These are phyloP conservation scores for Actinomortierella ambigua DNA, from an alignment of 371 early-diverging fungal species.

Conservation along the genomic window DNA sequence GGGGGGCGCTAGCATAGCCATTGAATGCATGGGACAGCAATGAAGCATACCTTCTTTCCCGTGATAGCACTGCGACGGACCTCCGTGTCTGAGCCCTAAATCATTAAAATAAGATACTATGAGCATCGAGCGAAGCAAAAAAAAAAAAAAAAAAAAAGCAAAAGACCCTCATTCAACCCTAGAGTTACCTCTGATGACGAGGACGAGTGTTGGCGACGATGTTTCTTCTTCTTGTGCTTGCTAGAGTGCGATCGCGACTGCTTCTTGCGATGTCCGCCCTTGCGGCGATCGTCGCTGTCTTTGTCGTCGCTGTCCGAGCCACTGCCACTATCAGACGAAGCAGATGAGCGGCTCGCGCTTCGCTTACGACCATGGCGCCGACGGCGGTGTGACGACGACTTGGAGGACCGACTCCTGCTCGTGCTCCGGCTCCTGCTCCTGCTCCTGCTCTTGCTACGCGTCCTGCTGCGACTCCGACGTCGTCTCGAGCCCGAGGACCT, in stretches of 20 bases:
- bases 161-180: too few relatives aligned
- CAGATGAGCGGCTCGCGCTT: conserved; percentile 6
- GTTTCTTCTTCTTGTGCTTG: conserved; percentile 33
- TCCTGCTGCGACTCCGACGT: conserved; percentile 12
- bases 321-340: conserved; percentile 11
- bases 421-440: conserved; percentile 21
- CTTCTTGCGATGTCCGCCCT: conserved; percentile 24
- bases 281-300: background rate
- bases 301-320: background rate
- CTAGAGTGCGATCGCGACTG: conserved; percentile 43
- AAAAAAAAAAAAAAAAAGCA: background rate
- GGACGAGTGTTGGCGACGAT: conserved; percentile 30
- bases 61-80: conserved; percentile 38
- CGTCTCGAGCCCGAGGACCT: conserved; percentile 13
- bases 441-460: conserved; percentile 7
- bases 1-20: too few relatives aligned
- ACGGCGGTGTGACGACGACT: too few relatives aligned
- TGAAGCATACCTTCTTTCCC: conserved; percentile 26
- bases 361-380: too few relatives aligned
- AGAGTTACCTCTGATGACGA: conserved; percentile 14
- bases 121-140: background rate
- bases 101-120: background rate
- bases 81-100: conserved; percentile 23
- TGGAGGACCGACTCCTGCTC: conserved; percentile 20
- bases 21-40: too few relatives aligned